Evolutionary conservation across 139 green algal species (phyloP), one percentile per base, ranked within the genome.

Genomic region (Micromonas commoda): DNA sequence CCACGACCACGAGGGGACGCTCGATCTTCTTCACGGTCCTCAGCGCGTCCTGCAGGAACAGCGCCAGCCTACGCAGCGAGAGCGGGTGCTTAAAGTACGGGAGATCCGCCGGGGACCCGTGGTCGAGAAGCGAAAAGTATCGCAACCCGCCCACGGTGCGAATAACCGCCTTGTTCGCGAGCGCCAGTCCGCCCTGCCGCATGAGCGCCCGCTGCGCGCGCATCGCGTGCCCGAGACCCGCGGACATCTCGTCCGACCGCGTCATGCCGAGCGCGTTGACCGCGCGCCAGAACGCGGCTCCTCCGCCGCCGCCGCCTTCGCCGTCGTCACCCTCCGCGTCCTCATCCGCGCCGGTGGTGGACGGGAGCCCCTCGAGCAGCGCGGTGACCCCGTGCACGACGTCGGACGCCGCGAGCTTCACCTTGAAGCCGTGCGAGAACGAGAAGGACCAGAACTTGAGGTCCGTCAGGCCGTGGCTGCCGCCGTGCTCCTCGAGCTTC

Each of bases 11-110:
- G 28, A 75, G 29, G 5, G 68, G 68, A 16, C 68, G 37, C n/a
- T 61, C 20, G 23, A 63, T 61, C n/a, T 63, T 61, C 4, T 39
- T 61, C 35, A 63, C 37, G 34, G 21, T 20, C 53, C 68, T 28
- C 35, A 75, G 38, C 21, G 68, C 68, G 6, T 75, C 64, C 54
- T 81, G 64, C 20, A 75, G 35, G 51, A 76, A 81, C 54, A 71
- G 51, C 64, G 76, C 76, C 1, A 81, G 64, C 3, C 61, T n/a
- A 0, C 35, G 28, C n/a, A 81, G 64, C 38, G 76, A 52, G 13
- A 81, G 64, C 38, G 76, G 76, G 52, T 81, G 76, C 3, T 28
- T 69, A 29, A 81, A 69, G 0, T 71, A 38, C 28, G 35, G 33
- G 39, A 60, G 38, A 57, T 76, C 76, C 64, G 64, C 45, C 1